Base-by-base conservation (phyloP, 371 early-diverging fungal species). In the Smittium culicis region DNA sequence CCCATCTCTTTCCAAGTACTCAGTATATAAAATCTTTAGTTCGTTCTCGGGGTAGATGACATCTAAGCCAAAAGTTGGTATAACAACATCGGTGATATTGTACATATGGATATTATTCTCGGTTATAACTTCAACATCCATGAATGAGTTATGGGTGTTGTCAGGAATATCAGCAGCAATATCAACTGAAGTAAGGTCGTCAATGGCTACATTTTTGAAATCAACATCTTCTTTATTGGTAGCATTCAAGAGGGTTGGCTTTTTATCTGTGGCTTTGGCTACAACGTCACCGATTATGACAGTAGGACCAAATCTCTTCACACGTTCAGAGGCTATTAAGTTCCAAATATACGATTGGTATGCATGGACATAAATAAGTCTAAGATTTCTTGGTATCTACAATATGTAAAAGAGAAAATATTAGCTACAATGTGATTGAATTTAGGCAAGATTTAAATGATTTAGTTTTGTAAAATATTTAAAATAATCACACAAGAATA, bases 281-380 rank as follows among this genome's bases (percentile, higher is more conserved):
- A 94, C 94, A 34, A 95, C 66, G 77, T 98, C 98, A 32, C 97
- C 98, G 0, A 85, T 76, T 25, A 92, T 82, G n/a, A 88, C 83
- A 14, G 68, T 72, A 20, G 70, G 68, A 20, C 97, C 98, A 72
- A 83, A 89, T 35, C 81, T 68, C 17, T 78, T 75, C 32, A 93
- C 74, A 24, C 97, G 82, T 71, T 87, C 84, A 45, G 90, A 85
- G 1, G 89, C 92, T 25, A 88, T 85, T 28, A 82, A 73, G 78
- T 99, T 99, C 94, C 98, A 99, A 29, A 97, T 79, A 70, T 81
- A 90, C 35, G 94, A 93, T 79, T 99, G 99, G 71, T 95, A 97
- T 2, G 97, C 91, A 78, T 99, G 99, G 31, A 92, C 79, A 77
- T 99, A 99, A 85, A 99, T 88, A 68, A 87, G 76, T 28, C 88